Evolutionary conservation across 805 yeast genomes (phyloP).

Genomic region (Torulaspora indica): DNA sequence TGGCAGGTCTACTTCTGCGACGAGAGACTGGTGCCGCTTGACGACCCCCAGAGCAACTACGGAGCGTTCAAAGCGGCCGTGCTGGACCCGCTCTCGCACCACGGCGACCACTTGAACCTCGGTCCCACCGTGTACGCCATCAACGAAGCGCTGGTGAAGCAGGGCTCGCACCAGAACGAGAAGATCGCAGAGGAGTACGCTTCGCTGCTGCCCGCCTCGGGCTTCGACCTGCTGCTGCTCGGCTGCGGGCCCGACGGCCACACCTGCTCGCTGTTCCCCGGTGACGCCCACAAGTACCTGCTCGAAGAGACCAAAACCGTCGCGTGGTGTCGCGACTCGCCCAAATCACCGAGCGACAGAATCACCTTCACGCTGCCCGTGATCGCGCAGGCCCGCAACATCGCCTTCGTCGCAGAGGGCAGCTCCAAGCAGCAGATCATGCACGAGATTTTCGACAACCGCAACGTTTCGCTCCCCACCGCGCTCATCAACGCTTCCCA

Average conservation of each 20-base stretch:
- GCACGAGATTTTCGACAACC: conserved; percentile 59
- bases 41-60: conserved; percentile 79
- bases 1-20: conserved; percentile 87
- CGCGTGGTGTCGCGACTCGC: conserved; percentile 71
- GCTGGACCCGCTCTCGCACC: conserved; percentile 43
- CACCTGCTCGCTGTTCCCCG: conserved; percentile 90
- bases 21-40: conserved; percentile 82
- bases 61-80: conserved; percentile 69
- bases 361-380: conserved; percentile 83
- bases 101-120: conserved; percentile 36
- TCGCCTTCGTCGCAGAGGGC: conserved; percentile 88
- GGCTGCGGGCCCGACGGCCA: conserved; percentile 98
- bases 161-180: conserved; percentile 47
- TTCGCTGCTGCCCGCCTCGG: conserved; percentile 44
- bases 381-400: conserved; percentile 42
- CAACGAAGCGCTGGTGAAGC: conserved; percentile 55
- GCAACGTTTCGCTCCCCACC: conserved; percentile 55
- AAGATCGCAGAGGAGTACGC: conserved; percentile 64
- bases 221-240: conserved; percentile 61
- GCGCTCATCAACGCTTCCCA: conserved; percentile 62
- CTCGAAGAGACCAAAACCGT: conserved; percentile 48
- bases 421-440: conserved; percentile 72
- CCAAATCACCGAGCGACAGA: conserved; percentile 92
- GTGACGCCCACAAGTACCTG: conserved; percentile 53
- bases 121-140: conserved; percentile 64